phyloP scores from a whole-genome alignment of 2,329 filamentous ascomycete species.

The Dactylellina leptospora region DNA sequence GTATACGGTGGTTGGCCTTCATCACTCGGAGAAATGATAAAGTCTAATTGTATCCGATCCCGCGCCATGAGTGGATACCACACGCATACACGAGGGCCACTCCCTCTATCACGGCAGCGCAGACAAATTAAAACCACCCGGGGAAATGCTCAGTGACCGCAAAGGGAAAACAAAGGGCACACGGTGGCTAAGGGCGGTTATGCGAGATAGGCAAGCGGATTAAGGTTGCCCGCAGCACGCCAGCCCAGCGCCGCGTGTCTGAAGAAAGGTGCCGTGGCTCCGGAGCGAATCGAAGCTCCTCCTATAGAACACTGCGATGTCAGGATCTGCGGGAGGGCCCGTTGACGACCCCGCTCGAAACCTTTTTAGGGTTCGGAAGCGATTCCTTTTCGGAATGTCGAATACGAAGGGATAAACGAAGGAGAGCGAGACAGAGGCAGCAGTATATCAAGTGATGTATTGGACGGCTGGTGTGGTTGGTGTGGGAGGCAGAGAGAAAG shows the following conservation, averaged over 20 bases:
- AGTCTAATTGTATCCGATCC: conserved; percentile 49
- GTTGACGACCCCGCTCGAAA: conserved; percentile 23
- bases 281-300: too few relatives aligned
- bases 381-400: conserved; percentile 47
- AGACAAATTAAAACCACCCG: not conserved
- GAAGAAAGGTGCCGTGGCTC: not conserved
- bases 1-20: conserved; percentile 22
- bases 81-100: conserved; percentile 46
- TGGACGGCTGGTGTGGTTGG: conserved; percentile 12
- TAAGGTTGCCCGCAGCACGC: conserved; percentile 6
- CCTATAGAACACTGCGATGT: too few relatives aligned
- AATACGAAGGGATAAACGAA: conserved; percentile 30
- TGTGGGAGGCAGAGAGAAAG: conserved; percentile 9
- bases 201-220: conserved; percentile 30
- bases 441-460: not conserved
- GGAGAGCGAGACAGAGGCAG: conserved; percentile 7
- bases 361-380: not conserved
- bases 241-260: not conserved
- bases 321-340: conserved; percentile 35
- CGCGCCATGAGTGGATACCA: conserved; percentile 50
- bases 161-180: not conserved
- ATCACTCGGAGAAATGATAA: conserved; percentile 44
- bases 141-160: not conserved
- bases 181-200: conserved; percentile 32
- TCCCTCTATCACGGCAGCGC: conserved; percentile 21